A percentile compares a stretch with the other conserved stretches of the same genome.
Conservation (phyloP, 768 basidiomycete species). For the Russula earlei region DNA sequence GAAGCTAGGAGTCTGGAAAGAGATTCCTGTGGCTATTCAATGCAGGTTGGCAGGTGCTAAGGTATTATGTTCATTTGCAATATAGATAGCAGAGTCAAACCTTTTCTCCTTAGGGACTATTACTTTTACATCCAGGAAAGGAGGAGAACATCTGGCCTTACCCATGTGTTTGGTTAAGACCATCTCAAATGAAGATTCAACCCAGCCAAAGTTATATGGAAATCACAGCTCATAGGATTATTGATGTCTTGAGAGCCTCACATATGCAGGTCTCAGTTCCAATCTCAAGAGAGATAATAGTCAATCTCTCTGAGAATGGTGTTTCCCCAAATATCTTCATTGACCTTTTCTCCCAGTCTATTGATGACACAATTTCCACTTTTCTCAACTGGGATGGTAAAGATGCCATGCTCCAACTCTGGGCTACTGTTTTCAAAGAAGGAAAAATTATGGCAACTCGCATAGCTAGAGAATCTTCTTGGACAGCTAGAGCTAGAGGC, state of each 20-base stretch:
- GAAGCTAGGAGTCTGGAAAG: slow-evolving; percentile 19
- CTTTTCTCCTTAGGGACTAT: slow-evolving; percentile 28
- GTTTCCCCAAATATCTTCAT: slow-evolving; percentile 38
- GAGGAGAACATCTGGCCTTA: slow-evolving; percentile 5
- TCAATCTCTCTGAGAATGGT: slow-evolving; percentile 57
- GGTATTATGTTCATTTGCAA: slow-evolving; percentile 16
- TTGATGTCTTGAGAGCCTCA: slow-evolving; percentile 48
- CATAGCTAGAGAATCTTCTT: slow-evolving; percentile 20
- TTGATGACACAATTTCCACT: slow-evolving; percentile 23
- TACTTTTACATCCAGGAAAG: slow-evolving; percentile 23
- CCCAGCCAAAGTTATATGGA: slow-evolving; percentile 25
- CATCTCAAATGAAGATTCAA: slow-evolving; percentile 29
- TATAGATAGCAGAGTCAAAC: too few species aligned
- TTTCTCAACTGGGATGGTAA: slow-evolving; percentile 22
- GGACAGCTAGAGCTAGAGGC: slow-evolving; percentile 25
- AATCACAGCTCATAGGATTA: slow-evolving; percentile 37
- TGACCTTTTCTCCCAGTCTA: slow-evolving; percentile 18
- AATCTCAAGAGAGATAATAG: slow-evolving; percentile 48
- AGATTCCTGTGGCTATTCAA: slow-evolving; percentile 25
- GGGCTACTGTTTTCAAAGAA: slow-evolving; percentile 20
- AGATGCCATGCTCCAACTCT: slow-evolving; percentile 21
- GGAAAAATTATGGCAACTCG: slow-evolving; percentile 23
- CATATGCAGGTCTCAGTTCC: slow-evolving; percentile 37
- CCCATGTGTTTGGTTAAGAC: slow-evolving; percentile 24
- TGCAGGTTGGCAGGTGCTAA: slow-evolving; percentile 26